phyloP scores from a whole-genome alignment of 2,329 filamentous ascomycete genomes.

The Botrytis fabae region DNA sequence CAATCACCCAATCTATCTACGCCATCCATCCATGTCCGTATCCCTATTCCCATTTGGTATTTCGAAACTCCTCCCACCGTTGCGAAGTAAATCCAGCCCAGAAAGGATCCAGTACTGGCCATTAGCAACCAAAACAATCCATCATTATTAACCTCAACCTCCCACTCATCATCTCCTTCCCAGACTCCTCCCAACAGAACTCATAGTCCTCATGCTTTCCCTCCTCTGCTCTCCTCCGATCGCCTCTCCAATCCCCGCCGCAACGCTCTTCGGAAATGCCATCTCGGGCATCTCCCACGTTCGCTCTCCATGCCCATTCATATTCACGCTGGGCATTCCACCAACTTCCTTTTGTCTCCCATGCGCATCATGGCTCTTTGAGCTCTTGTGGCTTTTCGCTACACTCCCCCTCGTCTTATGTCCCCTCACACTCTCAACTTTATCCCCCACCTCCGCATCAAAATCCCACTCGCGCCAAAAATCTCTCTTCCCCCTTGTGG shows the following conservation, averaged over 20 bases:
- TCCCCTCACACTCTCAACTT: slow-evolving; percentile 6
- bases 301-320: slow-evolving; percentile 25
- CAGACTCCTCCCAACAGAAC: slow-evolving; percentile 15
- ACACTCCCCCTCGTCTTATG: slow-evolving; percentile 27
- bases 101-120: background rate
- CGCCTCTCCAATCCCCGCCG: slow-evolving; percentile 5
- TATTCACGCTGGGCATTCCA: background rate
- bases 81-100: background rate
- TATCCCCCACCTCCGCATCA: slow-evolving; percentile 27
- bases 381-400: slow-evolving; percentile 18
- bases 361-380: slow-evolving; percentile 14
- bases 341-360: background rate
- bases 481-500: slow-evolving; percentile 28
- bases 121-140: background rate
- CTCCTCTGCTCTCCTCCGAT: slow-evolving; percentile 20
- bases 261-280: slow-evolving; percentile 18
- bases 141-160: background rate
- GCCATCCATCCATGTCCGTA: background rate
- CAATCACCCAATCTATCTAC: background rate
- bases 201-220: slow-evolving; percentile 12
- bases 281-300: slow-evolving; percentile 29
- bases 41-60: background rate
- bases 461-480: slow-evolving; percentile 36
- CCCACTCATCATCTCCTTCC: slow-evolving; percentile 1
- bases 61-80: background rate